A percentile compares a stretch with the other conserved stretches of the same genome.
Evolutionary conservation across 441 rosid genomes (phyloP).

Genomic region (Erodium texanum): DNA sequence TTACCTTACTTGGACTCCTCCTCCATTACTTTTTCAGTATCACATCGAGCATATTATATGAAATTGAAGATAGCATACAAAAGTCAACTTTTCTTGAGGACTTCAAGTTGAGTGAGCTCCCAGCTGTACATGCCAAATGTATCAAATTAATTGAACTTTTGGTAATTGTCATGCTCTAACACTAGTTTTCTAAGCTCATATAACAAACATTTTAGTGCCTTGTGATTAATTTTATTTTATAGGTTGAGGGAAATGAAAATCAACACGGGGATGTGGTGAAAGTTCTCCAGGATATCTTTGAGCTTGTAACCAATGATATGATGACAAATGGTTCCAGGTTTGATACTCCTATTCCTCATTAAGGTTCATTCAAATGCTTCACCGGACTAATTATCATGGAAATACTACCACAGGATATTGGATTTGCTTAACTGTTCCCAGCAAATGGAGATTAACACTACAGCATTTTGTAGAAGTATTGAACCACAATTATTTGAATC

Average conservation of each 20-base stretch:
- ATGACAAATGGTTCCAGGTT: conserved; percentile 79
- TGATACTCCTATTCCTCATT: conserved; percentile 21
- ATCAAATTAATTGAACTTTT: conserved; percentile 70
- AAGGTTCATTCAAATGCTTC: conserved; percentile 16
- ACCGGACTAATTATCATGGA: conserved; percentile 12
- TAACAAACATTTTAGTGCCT: conserved; percentile 5
- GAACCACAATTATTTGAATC: conserved; percentile 76
- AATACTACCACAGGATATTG: conserved; percentile 43
- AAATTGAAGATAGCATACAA: conserved; percentile 66
- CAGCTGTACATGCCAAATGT: conserved; percentile 54
- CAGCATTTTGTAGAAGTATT: conserved; percentile 39
- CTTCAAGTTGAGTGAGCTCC: conserved; percentile 72
- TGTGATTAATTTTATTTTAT: conserved; percentile 19
- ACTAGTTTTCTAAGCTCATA: background rate
- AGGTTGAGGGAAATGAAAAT: conserved; percentile 60
- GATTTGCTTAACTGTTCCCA: conserved; percentile 34
- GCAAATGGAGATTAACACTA: conserved; percentile 29
- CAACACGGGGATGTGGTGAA: conserved; percentile 53
- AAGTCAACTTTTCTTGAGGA: conserved; percentile 62
- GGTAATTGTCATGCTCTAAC: conserved; percentile 38
- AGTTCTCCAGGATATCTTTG: conserved; percentile 92
- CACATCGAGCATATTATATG: conserved; percentile 45
- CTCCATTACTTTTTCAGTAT: conserved; percentile 39
- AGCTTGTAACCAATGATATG: conserved; percentile 75
- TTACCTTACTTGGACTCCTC: conserved; percentile 11